Percentiles rank a stretch among this genome's conserved stretches.
Conservation (phyloP, 2,329 filamentous ascomycete genomes). For the Trichoderma sp. region DNA sequence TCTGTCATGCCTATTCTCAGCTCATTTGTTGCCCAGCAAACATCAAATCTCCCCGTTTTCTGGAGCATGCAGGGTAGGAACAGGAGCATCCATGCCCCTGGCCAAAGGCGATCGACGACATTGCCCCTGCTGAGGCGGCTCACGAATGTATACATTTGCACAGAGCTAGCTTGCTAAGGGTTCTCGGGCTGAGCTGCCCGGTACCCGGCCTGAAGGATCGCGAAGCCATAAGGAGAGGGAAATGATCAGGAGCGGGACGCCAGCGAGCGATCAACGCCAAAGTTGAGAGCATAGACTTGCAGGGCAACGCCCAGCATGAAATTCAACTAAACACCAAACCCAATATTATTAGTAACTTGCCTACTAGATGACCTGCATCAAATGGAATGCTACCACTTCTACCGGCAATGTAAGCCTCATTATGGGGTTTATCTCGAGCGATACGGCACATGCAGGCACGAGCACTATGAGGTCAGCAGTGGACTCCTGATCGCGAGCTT, state of each 20-base stretch:
- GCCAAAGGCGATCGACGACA: slow-evolving; percentile 22
- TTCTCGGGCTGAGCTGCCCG: not conserved
- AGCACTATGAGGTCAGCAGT: slow-evolving; percentile 27
- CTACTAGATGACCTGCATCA: not conserved
- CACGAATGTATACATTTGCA: not conserved
- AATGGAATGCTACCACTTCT: not conserved
- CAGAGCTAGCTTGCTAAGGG: slow-evolving; percentile 3
- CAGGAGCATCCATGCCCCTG: not conserved
- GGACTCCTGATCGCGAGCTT: slow-evolving; percentile 14
- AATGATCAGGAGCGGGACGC: slow-evolving; percentile 19
- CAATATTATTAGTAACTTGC: not conserved
- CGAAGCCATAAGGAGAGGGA: slow-evolving; percentile 15
- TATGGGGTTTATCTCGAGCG: not conserved
- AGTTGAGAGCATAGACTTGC: not conserved
- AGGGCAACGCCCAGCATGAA: not conserved
- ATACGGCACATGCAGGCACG: slow-evolving; percentile 19
- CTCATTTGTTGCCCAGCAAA: slow-evolving; percentile 11
- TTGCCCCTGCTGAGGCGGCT: slow-evolving; percentile 21
- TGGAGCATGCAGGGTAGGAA: slow-evolving; percentile 2
- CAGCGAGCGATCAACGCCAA: slow-evolving; percentile 6
- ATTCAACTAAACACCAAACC: not conserved
- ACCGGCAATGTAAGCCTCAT: not conserved
- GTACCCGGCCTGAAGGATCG: not conserved
- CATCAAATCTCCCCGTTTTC: slow-evolving; percentile 15
- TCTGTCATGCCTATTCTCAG: not conserved